Evolutionary conservation across 1,284 basidiomycete genomes (phyloP), one percentile per base, ranked within the genome.

Genomic region (Sphagnurus paluster): DNA sequence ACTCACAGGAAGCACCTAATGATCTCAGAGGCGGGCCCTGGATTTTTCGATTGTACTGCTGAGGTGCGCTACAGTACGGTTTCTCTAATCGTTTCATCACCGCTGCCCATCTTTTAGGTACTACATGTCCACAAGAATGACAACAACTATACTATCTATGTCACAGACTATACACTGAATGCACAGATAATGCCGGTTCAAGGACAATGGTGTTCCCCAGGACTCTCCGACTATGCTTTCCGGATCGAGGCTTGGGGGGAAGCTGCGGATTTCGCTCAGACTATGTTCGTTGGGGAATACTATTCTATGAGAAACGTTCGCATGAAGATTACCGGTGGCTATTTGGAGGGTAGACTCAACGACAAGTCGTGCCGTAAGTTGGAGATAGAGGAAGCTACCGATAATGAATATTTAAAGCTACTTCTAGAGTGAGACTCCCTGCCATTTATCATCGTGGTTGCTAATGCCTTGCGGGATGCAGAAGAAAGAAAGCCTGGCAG

Each of bases 11-110:
- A 63, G 19, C 82, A 86, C 54, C 65, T 71, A 28, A 60, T 82
- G 3, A 70, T 87, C 37, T 67, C 67, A 19, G 80, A 83, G 36
- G 71, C 70, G 5, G 65, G 66, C 5, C 78, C 79, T 0, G 81
- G 79, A 1, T 87, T 74, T 57, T 86, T 87, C 55, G 72, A 87
- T 50, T 85, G 82, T 48, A 85, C 82, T 0, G 72, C 85, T 5
- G 79, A 87, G 72, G 84, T 85, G 49, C 53, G 72, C 44, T 9
- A n/a, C 26, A 21, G 5, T 5, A 3, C n/a, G 4, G 28, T 29
- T 26, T 23, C 14, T 11, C 11, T 25, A 4, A 8, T 7, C 30
- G 5, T 11, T 24, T 26, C n/a, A 26, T 17, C 30, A 14, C 11
- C 13, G 17, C 10, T 8, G 6, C 16, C 17, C 4, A 10, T 11